phyloP scores from a whole-genome alignment of 345 rosid species.

The Linum lewisii region DNA sequence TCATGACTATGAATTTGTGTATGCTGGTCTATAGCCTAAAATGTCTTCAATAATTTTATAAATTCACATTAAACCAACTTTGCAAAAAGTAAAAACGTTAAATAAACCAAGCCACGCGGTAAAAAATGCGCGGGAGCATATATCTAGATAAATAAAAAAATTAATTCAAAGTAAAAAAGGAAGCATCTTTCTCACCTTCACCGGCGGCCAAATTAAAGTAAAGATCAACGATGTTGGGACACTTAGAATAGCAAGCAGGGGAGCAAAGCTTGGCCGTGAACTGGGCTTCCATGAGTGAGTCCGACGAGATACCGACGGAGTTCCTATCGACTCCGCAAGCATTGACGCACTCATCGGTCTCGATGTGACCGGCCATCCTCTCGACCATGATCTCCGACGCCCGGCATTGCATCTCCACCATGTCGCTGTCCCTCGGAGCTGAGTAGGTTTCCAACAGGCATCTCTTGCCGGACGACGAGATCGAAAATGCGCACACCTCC shows the following conservation, averaged over 20 bases:
- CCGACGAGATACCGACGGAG: constrained; percentile 83
- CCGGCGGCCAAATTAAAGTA: constrained; percentile 93
- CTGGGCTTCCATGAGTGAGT: constrained; percentile 66
- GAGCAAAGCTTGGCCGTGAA: constrained; percentile 83
- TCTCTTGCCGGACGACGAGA: constrained; percentile 70
- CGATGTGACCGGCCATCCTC: constrained; percentile 60
- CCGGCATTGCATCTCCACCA: constrained; percentile 59
- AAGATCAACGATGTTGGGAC: constrained; percentile 91
- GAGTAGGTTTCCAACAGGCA: constrained; percentile 59
- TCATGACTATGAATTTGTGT: no score
- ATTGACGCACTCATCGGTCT: constrained; percentile 58
- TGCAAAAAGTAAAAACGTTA: no score
- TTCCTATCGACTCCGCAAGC: constrained; percentile 82
- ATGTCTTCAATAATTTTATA: no score
- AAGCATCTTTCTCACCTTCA: constrained; percentile 47
- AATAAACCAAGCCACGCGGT: no score
- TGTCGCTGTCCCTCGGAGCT: constrained; percentile 16
- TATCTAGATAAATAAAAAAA: no score
- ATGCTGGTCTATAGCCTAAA: no score
- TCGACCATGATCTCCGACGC: constrained; percentile 76
- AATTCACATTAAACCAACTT: background rate
- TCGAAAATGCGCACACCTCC: constrained; percentile 58
- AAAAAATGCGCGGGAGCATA: no score
- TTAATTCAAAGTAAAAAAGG: background rate
- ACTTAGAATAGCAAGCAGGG: constrained; percentile 47